Evolutionary conservation across 2,329 filamentous ascomycete genomes (phyloP), one percentile per base, ranked within the genome.

Genomic region (Penicillium corylophilum): DNA sequence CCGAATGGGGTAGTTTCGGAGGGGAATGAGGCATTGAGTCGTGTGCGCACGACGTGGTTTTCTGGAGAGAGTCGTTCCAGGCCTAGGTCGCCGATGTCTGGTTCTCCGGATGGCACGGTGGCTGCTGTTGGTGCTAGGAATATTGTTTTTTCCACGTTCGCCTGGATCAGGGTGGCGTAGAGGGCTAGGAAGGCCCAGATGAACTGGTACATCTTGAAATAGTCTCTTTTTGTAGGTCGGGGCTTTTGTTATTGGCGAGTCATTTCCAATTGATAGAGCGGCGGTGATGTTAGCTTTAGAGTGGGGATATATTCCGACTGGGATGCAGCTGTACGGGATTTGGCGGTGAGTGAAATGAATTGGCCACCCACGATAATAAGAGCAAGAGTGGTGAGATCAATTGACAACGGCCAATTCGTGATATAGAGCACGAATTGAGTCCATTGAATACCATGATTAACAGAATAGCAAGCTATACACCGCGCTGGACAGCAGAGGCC

Each of bases 91-190:
- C 82, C 77, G 44, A 89, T 71, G 47, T 74, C 80, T 51, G 81
- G 82, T 60, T 77, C 78, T 45, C 76, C 69, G 48, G 79, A 71
- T 31, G 86, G 82, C 41, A 88, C 72, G 48, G 77, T 71, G 63
- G 83, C 71, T 28, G 78, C 71, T 28, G 75, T 67, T 10, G 92
- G 91, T 20, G 83, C 90, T 31, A 87, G 77, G 75, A 99, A 97
- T 65, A 97, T 90, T 62, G 83, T 79, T 74, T 99, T 99, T 71
- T 97, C 94, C 49, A 88, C 87, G 71, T 99, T 97, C 69, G 88
- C 90, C 20, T 49, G 33, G 5, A 46, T 54, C 26, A 59, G 42
- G 41, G 48, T 28, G 18, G 55, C 28, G 20, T 61, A 44, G 28
- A 68, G 43, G 4, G 54, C 36, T 24, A 64, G 38, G 13, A 66